Conservation (phyloP, 495 filamentous ascomycete genomes). For the Penicillium coffeae region DNA sequence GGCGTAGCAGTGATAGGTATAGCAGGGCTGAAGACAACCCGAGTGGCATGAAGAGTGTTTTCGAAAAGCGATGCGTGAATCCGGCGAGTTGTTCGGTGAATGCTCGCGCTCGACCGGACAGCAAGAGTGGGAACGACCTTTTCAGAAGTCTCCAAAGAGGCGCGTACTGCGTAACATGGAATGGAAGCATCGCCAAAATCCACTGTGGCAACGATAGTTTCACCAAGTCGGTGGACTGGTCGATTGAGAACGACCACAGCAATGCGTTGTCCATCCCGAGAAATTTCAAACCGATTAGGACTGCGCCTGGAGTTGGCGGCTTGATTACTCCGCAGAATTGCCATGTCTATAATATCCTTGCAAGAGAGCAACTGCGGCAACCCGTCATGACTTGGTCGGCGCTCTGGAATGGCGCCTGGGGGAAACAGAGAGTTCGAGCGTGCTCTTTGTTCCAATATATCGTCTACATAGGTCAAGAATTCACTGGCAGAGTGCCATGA, state of each 20-base stretch:
- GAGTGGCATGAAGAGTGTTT: conserved; percentile 70
- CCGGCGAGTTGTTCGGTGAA: conserved; percentile 78
- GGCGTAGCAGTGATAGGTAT: conserved; percentile 81
- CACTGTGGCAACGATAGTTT: conserved; percentile 74
- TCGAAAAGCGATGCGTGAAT: conserved; percentile 73
- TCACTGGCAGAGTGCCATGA: conserved; percentile 48
- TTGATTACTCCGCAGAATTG: conserved; percentile 76
- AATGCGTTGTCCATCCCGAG: conserved; percentile 78
- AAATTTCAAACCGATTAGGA: conserved; percentile 89
- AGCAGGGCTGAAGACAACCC: conserved; percentile 74
- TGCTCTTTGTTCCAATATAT: conserved; percentile 62
- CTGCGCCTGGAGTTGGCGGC: conserved; percentile 57
- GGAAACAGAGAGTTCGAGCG: conserved; percentile 51
- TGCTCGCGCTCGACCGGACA: conserved; percentile 76
- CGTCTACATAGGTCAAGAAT: conserved; percentile 75
- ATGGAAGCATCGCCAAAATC: conserved; percentile 74
- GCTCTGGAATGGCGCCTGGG: conserved; percentile 66
- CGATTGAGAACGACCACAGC: conserved; percentile 83
- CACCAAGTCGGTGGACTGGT: conserved; percentile 87
- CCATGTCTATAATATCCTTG: conserved; percentile 86
- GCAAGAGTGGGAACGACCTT: conserved; percentile 73
- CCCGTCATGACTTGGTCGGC: conserved; percentile 44
- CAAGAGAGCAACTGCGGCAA: conserved; percentile 45
- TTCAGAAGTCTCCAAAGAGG: conserved; percentile 75
- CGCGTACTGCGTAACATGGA: conserved; percentile 74